Percentiles rank a stretch among this genome's conserved stretches.
These are phyloP conservation scores for Hortiboletus flavorubellus DNA, from an alignment of 768 basidiomycete species.

Conservation along the genomic window DNA sequence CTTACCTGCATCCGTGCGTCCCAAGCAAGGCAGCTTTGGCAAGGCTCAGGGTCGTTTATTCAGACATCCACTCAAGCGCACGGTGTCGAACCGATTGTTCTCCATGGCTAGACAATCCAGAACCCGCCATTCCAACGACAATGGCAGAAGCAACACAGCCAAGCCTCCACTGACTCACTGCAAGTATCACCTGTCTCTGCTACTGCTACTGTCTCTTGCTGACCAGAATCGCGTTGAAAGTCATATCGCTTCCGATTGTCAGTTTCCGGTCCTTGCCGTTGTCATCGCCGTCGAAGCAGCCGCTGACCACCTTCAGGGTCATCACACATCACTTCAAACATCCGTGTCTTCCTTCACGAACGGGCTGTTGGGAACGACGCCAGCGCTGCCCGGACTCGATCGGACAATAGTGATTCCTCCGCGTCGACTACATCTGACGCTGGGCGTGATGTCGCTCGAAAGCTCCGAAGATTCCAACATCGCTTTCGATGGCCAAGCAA, in stretches of 20 bases:
- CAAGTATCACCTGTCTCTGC: conserved; percentile 5
- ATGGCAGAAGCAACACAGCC: not conserved
- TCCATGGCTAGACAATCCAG: conserved; percentile 14
- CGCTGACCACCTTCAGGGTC: conserved; percentile 31
- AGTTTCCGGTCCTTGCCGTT: conserved; percentile 26
- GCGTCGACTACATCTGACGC: conserved; percentile 64
- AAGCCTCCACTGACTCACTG: conserved; percentile 27
- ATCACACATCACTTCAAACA: conserved; percentile 37
- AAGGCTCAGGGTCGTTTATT: not conserved
- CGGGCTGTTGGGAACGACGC: conserved; percentile 17
- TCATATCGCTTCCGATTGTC: conserved; percentile 32
- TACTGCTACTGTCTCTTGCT: not conserved
- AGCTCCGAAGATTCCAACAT: conserved; percentile 9
- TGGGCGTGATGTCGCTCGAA: conserved; percentile 68
- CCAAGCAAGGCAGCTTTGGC: not conserved
- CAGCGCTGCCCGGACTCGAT: conserved; percentile 53
- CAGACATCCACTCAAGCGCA: not conserved
- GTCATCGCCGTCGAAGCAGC: conserved; percentile 8
- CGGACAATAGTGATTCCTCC: conserved; percentile 52
- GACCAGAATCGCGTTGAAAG: conserved; percentile 10
- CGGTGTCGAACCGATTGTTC: not conserved
- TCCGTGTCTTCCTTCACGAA: conserved; percentile 37
- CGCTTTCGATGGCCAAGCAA: not conserved
- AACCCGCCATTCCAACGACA: not conserved
- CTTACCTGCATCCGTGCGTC: not conserved